Evolutionary conservation across 1,139 yeast genomes (phyloP).

Genomic region (Yamadazyma songkhlaensis): DNA sequence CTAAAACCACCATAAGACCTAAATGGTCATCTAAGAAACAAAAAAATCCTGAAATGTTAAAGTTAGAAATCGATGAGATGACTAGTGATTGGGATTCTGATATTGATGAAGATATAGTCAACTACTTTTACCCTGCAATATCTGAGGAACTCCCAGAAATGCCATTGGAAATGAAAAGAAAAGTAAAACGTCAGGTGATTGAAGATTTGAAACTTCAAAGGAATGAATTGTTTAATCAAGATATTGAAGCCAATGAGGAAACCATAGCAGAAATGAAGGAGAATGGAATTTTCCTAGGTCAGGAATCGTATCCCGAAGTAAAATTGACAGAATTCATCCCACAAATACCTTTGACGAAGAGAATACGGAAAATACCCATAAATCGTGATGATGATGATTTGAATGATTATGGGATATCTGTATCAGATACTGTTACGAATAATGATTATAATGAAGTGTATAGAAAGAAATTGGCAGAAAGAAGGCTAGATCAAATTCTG

Average conservation of each 20-base stretch:
- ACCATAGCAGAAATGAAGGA: slow-evolving; percentile 11
- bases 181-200: slow-evolving; percentile 37
- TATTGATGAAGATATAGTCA: slow-evolving; percentile 40
- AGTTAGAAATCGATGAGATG: slow-evolving; percentile 31
- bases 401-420: slow-evolving; percentile 41
- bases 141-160: slow-evolving; percentile 25
- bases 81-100: slow-evolving; percentile 43
- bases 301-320: slow-evolving; percentile 8
- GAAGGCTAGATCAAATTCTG: slow-evolving; percentile 23
- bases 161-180: slow-evolving; percentile 34
- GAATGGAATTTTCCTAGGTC: slow-evolving; percentile 42
- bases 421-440: slow-evolving; percentile 23
- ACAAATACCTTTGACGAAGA: slow-evolving; percentile 18
- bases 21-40: slow-evolving; percentile 37
- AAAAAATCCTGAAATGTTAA: slow-evolving; percentile 15
- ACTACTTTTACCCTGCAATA: slow-evolving; percentile 42
- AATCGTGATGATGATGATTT: slow-evolving; percentile 30
- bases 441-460: slow-evolving; percentile 30
- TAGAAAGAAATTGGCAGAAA: slow-evolving; percentile 17
- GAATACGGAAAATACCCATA: slow-evolving; percentile 30
- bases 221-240: slow-evolving; percentile 15
- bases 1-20: slow-evolving; percentile 16
- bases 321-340: slow-evolving; percentile 28
- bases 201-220: slow-evolving; percentile 23
- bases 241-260: slow-evolving; percentile 13